These are phyloP conservation scores for Yamadazyma blattariae DNA, from an alignment of 1,139 yeast genomes.

Conservation along the genomic window DNA sequence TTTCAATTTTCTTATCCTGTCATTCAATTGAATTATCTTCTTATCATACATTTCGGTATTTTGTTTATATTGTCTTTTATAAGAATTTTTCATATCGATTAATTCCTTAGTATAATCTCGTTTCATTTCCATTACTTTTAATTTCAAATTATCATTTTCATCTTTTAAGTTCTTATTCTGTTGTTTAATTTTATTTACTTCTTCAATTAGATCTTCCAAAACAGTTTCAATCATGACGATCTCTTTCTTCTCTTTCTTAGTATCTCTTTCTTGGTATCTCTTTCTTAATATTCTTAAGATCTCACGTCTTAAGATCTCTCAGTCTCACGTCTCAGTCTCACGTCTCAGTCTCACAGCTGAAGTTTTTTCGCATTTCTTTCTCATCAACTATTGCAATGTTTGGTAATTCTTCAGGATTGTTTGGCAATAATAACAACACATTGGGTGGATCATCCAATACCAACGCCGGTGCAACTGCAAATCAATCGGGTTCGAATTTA, in stretches of 20 bases:
- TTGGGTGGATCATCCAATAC: too few relatives aligned
- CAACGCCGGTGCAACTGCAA: too few relatives aligned
- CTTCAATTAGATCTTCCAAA: slow-evolving; percentile 6
- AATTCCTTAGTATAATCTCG: slow-evolving; percentile 8
- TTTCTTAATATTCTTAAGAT: too few relatives aligned
- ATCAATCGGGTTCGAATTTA: too few relatives aligned
- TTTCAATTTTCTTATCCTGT: neutral
- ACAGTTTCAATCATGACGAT: slow-evolving; percentile 7
- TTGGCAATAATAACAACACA: slow-evolving; percentile 19
- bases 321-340: neutral
- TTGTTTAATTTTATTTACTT: slow-evolving; percentile 1
- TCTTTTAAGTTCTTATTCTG: neutral
- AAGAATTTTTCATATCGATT: slow-evolving; percentile 11
- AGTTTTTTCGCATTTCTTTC: too few relatives aligned
- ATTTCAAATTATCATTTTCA: slow-evolving; percentile 9
- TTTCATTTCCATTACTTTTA: slow-evolving; percentile 5
- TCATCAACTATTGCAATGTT: too few relatives aligned
- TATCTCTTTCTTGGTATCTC: too few relatives aligned
- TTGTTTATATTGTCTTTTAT: slow-evolving; percentile 12
- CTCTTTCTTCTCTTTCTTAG: too few relatives aligned
- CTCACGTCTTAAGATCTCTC: too few relatives aligned
- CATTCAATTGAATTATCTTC: slow-evolving; percentile 7
- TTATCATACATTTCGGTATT: slow-evolving; percentile 12
- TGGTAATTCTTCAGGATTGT: slow-evolving; percentile 16
- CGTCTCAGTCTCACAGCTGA: too few relatives aligned